Evolutionary conservation across 2,329 filamentous ascomycete genomes (phyloP).

Genomic region (Chrysoporthe puriensis): DNA sequence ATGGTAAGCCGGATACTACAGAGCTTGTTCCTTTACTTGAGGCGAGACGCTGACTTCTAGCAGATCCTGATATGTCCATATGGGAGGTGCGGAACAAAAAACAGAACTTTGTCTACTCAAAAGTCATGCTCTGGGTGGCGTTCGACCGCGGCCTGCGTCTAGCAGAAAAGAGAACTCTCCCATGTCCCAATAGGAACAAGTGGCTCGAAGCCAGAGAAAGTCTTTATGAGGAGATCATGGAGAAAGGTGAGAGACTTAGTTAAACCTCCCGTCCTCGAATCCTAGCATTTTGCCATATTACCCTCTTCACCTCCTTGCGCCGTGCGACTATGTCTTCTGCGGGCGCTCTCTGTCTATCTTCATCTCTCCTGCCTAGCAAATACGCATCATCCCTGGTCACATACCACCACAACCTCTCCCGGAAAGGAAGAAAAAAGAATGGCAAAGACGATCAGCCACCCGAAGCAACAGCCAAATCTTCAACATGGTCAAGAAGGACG

Average conservation of each 20-base stretch:
- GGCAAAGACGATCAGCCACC: too few relatives aligned
- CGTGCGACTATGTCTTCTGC: too few relatives aligned
- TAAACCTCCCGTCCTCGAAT: too few relatives aligned
- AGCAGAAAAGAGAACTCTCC: conserved; percentile 74
- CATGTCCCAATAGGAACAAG: conserved; percentile 68
- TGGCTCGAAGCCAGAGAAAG: conserved; percentile 70
- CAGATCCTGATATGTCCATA: conserved; percentile 77
- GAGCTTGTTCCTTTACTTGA: neutral
- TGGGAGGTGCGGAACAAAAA: conserved; percentile 79
- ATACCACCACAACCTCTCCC: too few relatives aligned
- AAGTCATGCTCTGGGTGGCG: conserved; percentile 82
- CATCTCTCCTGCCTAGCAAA: too few relatives aligned
- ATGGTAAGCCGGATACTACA: conserved; percentile 44
- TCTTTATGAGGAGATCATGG: conserved; percentile 77
- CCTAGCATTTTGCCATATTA: too few relatives aligned
- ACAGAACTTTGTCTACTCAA: conserved; percentile 80
- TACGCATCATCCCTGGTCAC: too few relatives aligned
- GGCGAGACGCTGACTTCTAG: conserved; percentile 22
- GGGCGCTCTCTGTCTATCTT: too few relatives aligned
- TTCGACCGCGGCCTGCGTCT: conserved; percentile 76
- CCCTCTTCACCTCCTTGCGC: too few relatives aligned
- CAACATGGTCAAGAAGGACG: neutral
- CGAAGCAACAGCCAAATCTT: too few relatives aligned
- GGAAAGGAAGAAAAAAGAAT: too few relatives aligned
- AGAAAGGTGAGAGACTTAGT: conserved; percentile 52